A percentile compares a stretch with the other conserved stretches of the same genome.
phyloP scores from a whole-genome alignment of 225 moss, liverwort and hornwort species.

The Rhytidiadelphus loreus region DNA sequence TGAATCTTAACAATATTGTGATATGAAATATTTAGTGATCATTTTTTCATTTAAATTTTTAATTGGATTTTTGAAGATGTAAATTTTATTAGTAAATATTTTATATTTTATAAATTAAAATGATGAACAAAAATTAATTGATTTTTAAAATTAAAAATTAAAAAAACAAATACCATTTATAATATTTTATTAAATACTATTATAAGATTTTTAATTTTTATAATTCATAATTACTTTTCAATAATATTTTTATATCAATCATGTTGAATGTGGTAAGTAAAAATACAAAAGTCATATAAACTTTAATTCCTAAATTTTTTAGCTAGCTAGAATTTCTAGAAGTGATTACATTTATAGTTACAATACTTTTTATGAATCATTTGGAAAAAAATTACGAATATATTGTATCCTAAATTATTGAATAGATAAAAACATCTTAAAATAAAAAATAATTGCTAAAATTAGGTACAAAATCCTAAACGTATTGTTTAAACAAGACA shows the following conservation, averaged over 20 bases:
- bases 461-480: background rate
- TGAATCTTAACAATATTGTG: background rate
- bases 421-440: no score
- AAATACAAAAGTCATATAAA: background rate
- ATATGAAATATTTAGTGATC: background rate
- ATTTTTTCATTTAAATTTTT: background rate
- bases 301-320: background rate
- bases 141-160: background rate
- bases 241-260: background rate
- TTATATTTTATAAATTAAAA: background rate
- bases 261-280: background rate
- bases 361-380: background rate
- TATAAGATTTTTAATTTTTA: background rate
- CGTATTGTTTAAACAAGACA: no score
- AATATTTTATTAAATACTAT: background rate
- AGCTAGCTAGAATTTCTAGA: background rate
- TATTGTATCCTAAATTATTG: background rate
- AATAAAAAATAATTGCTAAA: no score
- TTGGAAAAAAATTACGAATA: background rate
- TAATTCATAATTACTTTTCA: background rate
- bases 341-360: no score
- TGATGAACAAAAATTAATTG: background rate
- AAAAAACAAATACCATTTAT: background rate
- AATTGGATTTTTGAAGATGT: rapidly evolving
- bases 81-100: background rate